Base-by-base conservation (phyloP, 2,329 filamentous ascomycete species). In the Falciphora oryzae region DNA sequence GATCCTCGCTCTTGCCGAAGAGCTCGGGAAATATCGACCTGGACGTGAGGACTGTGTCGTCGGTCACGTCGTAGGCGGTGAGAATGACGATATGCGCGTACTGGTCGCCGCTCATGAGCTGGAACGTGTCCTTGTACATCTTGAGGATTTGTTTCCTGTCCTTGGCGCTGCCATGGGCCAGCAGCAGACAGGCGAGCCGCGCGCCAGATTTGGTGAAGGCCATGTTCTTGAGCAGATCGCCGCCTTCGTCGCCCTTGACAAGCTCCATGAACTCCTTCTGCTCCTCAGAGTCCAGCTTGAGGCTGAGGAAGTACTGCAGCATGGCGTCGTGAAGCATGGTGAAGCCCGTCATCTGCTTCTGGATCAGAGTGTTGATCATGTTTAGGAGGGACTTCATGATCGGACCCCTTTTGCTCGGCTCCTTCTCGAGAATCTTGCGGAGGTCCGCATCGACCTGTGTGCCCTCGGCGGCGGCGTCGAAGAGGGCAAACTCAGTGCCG, bases 261-360 rank as follows among this genome's bases (percentile, higher is more conserved):
- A 96, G 83, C 76, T 98, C 93, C 65, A 96, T 79, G 73, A 97
- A 97, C 71, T 96, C 93, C 38, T 83, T 90, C 57, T 92, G 88
- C 75, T 98, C 94, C 65, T 91, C 87, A 59, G 88, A 91, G 4
- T 90, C 93, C 5, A 85, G 81, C 68, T 90, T 89, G 60, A 89
- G 87, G 71, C 90, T 94, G 63, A 92, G 79, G 78, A 94, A 97
- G 77, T 97, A 99, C 75, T 99, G 94, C 66, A 97, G 82, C 93
- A 99, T 97, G 62, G 95, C 95, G 72, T 98, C 95, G 76, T 99
- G 96, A 27, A 99, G 85, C 85, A 99, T 96, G 2, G 94, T 98
- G 78, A 99, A 98, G 13, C 92, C 94, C 0, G 92, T 96, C 79
- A 95, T 89, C 79, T 95, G 95, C 85, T 99, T 99, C 78, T 99